Conservation (phyloP, 2,329 filamentous ascomycete species). For the Penicillium decumbens region DNA sequence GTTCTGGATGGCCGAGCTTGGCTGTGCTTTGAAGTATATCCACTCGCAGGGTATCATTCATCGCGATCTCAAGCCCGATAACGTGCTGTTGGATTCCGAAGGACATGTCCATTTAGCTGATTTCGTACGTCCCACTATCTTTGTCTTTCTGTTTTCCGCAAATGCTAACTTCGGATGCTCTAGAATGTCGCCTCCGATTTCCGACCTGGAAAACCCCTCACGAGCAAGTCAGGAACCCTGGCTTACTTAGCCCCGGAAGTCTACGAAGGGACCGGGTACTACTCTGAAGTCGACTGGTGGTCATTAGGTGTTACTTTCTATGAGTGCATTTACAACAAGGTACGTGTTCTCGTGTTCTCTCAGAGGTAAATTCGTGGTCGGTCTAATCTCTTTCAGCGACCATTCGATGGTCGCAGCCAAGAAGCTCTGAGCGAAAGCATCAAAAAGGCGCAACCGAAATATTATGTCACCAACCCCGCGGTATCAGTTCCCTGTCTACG, state of each 20-base stretch:
- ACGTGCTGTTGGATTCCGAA: constrained; percentile 79
- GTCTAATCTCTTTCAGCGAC: constrained; percentile 58
- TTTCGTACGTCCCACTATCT: constrained; percentile 62
- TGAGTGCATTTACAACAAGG: constrained; percentile 99
- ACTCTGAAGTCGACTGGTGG: constrained; percentile 95
- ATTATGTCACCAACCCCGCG: constrained; percentile 85
- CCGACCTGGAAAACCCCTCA: constrained; percentile 72
- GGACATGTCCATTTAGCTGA: constrained; percentile 96
- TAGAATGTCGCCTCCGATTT: constrained; percentile 97
- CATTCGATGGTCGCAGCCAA: constrained; percentile 87
- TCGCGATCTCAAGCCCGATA: constrained; percentile 87
- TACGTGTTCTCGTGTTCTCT: constrained; percentile 29
- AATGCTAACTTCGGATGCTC: constrained; percentile 7
- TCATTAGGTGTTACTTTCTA: constrained; percentile 97
- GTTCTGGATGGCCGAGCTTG: constrained; percentile 95
- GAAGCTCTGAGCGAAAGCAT: constrained; percentile 75
- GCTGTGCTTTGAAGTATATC: constrained; percentile 83
- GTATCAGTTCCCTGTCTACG: constrained; percentile 85
- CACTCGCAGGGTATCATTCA: constrained; percentile 85
- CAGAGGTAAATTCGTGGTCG: not conserved
- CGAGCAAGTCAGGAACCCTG: constrained; percentile 93
- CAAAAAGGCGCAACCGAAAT: constrained; percentile 74
- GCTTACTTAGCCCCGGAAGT: constrained; percentile 96
- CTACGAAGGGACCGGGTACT: constrained; percentile 84
- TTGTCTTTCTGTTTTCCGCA: not conserved